phyloP scores from a whole-genome alignment of 208 protist genomes.

The Angomonas deanei region DNA sequence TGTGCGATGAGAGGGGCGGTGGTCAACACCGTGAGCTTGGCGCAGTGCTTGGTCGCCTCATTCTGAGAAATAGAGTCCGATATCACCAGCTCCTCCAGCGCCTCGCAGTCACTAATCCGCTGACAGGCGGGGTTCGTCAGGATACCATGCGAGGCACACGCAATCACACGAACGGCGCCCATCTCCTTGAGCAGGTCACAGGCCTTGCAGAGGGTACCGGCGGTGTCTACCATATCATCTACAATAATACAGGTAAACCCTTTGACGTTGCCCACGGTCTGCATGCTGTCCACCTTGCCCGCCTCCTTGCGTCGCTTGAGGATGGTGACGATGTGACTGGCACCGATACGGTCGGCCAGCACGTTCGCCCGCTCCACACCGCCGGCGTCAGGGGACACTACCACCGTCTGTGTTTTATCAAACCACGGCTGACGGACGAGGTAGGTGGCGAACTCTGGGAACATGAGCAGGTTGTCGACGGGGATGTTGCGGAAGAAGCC shows the following conservation, averaged over 20 bases:
- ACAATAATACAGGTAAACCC: constrained; percentile 92
- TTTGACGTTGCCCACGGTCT: constrained; percentile 92
- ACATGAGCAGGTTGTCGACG: constrained; percentile 89
- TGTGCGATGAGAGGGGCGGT: constrained; percentile 89
- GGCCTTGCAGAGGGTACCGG: constrained; percentile 88
- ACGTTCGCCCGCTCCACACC: constrained; percentile 90
- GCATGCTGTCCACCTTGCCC: constrained; percentile 82
- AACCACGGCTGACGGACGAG: constrained; percentile 70
- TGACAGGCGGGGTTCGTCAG: constrained; percentile 82
- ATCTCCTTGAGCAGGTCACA: constrained; percentile 89
- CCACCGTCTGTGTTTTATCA: constrained; percentile 61
- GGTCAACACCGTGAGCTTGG: constrained; percentile 86
- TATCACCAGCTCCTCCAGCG: constrained; percentile 88
- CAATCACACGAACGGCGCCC: constrained; percentile 89
- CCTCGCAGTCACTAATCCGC: constrained; percentile 77
- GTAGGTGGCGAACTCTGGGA: constrained; percentile 77
- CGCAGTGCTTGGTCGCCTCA: constrained; percentile 47
- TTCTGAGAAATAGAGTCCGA: constrained; percentile 93
- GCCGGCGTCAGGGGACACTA: constrained; percentile 96
- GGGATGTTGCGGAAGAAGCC: constrained; percentile 94
- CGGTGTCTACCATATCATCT: constrained; percentile 97
- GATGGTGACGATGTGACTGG: constrained; percentile 92
- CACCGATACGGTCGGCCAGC: constrained; percentile 85
- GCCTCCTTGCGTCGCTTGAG: constrained; percentile 86
- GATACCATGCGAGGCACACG: constrained; percentile 93